Evolutionary conservation across 2,329 filamentous ascomycete species (phyloP).

Genomic region (Bipolaris bicolor): DNA sequence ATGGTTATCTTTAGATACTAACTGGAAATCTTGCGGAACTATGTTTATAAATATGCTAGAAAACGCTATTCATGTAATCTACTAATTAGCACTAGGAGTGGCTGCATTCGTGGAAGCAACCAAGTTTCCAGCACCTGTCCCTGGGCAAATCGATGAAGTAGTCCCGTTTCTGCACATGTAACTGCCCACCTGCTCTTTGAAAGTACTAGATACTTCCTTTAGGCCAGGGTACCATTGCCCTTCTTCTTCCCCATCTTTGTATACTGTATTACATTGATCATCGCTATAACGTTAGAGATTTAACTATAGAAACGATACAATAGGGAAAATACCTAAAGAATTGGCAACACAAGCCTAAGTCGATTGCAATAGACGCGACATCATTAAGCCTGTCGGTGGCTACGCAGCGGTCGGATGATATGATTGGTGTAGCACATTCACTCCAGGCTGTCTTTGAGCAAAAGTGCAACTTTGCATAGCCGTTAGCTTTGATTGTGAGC

Average conservation of each 20-base stretch:
- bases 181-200: slow-evolving; percentile 16
- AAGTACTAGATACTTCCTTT: slow-evolving; percentile 1
- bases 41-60: not conserved
- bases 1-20: not conserved
- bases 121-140: slow-evolving; percentile 1
- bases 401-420: slow-evolving; percentile 10
- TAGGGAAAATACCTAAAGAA: slow-evolving; percentile 14
- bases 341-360: slow-evolving; percentile 7
- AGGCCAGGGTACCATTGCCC: slow-evolving; percentile 12
- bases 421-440: slow-evolving; percentile 13
- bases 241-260: not conserved
- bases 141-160: slow-evolving; percentile 7
- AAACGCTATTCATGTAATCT: not conserved
- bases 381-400: slow-evolving; percentile 10
- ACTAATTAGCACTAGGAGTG: not conserved
- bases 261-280: slow-evolving; percentile 1
- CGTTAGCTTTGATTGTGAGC: slow-evolving; percentile 1
- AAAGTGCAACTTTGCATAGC: slow-evolving; percentile 8
- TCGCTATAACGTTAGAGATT: slow-evolving; percentile 11
- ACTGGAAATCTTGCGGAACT: not conserved
- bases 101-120: not conserved
- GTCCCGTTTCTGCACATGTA: slow-evolving; percentile 17
- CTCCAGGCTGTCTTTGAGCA: slow-evolving; percentile 8
- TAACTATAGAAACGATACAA: not conserved
- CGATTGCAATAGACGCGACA: slow-evolving; percentile 12